Evolutionary conservation across 169 alveolate species (phyloP), one percentile per base, ranked within the genome.

Genomic region (Blepharisma undulans): DNA sequence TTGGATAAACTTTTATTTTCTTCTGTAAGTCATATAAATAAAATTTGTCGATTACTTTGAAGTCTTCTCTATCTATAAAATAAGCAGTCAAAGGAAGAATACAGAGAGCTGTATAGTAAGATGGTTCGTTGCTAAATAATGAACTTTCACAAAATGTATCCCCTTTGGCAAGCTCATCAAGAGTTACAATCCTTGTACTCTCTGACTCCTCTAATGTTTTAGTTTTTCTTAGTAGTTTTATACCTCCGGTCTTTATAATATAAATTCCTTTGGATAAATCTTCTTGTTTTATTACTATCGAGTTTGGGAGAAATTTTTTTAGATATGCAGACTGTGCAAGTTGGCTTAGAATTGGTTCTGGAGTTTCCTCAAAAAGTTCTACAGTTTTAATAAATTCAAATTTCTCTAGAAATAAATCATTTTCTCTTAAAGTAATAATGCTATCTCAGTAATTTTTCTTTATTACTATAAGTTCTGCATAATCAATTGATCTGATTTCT

Each of bases 141-240:
- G 25, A n/a, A 10, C 10, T 10, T n/a, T 82, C 89, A 4, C 74
- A 82, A 82, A 82, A 60, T 6, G 60, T 32, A 22, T 82, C 89
- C 2, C 89, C 89, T 25, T 21, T 33, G n/a, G 76, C 77, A 22
- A 82, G 76, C 29, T 82, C 89, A 60, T 82, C 89, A 48, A 82
- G 33, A 82, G 60, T 72, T 25, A 82, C 60, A n/a, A 30, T 79
- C 27, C 30, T 7, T 21, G 33, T 82, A 32, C 22, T 33, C 7
- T 21, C 27, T 3, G 22, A 21, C 77, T 33, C 60, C 10, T 27
- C 87, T 30, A n/a, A 79, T 2, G 80, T 6, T 25, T 25, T 22
- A 0, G 80, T 72, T 29, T 29, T 72, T 32, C 34, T 78, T 21
- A 78, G 10, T 18, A 48, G 66, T 78, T 78, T 78, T 27, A 78